Conservation (phyloP, 345 rosid genomes). For the Barbarea vulgaris region DNA sequence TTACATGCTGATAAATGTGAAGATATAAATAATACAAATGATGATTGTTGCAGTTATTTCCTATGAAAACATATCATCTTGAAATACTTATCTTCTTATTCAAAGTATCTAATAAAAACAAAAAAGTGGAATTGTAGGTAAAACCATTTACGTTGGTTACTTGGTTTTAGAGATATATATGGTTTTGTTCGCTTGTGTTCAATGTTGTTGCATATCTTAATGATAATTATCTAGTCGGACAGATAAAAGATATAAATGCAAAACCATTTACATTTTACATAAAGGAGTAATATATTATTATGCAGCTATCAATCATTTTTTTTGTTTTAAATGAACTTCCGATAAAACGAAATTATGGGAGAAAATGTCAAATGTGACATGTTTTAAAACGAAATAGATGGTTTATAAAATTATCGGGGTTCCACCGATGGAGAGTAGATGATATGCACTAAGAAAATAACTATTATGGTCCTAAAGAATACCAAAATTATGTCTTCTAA, state of each 20-base stretch:
- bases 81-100: background rate
- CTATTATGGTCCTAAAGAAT: background rate
- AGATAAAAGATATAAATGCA: background rate
- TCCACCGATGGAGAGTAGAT: background rate
- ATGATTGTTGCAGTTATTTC: background rate
- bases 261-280: background rate
- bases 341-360: background rate
- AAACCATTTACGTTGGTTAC: too few species aligned
- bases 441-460: background rate
- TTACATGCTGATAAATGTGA: background rate
- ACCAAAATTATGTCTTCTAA: background rate
- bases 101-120: background rate
- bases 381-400: too few species aligned
- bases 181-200: slow-evolving; percentile 2
- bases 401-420: background rate
- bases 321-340: background rate
- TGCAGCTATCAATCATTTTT: background rate
- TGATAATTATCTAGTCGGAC: background rate
- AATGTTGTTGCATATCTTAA: background rate
- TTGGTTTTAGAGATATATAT: too few species aligned
- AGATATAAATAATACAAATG: background rate
- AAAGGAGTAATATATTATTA: background rate
- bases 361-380: background rate
- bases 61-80: background rate
- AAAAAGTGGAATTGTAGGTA: background rate